Evolutionary conservation across 345 rosid species (phyloP).

Genomic region (Camelina sativa): DNA sequence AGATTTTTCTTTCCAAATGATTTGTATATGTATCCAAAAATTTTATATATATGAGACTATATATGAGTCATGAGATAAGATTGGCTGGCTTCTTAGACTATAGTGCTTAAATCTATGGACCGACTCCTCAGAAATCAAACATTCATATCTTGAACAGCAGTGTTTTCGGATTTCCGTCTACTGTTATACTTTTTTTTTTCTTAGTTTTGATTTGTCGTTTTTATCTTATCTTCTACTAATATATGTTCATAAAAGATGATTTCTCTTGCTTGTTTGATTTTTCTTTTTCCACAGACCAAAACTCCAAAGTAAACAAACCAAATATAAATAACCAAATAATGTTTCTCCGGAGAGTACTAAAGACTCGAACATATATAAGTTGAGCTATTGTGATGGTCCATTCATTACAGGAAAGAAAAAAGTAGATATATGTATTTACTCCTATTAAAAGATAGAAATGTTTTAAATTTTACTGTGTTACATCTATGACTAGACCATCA

Average conservation of each 20-base stretch:
- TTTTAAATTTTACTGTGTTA: too few relatives aligned
- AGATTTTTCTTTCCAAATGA: conserved; percentile 26
- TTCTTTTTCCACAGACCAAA: neutral
- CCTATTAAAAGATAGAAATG: neutral
- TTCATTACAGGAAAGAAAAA: too few relatives aligned
- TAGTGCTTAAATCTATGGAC: conserved; percentile 39
- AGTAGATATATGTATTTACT: too few relatives aligned
- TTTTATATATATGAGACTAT: neutral
- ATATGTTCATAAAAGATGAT: neutral
- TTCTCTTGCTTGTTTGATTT: neutral
- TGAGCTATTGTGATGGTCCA: neutral
- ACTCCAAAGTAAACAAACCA: neutral
- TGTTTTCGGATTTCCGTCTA: conserved; percentile 41
- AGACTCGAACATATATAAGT: neutral
- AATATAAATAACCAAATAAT: neutral
- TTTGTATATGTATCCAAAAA: conserved; percentile 1
- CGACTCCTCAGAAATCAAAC: conserved; percentile 41
- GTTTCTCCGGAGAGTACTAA: neutral
- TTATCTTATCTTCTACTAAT: neutral
- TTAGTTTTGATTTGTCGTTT: conserved; percentile 11
- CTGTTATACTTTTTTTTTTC: neutral
- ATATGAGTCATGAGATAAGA: conserved; percentile 39
- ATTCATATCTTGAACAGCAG: conserved; percentile 40
- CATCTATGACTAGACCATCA: neutral
- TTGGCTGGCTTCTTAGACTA: conserved; percentile 36